Percentiles rank a stretch among this genome's conserved stretches.
These are phyloP conservation scores for Pelargonium cotyledonis DNA, from an alignment of 441 rosid species.

Conservation along the genomic window DNA sequence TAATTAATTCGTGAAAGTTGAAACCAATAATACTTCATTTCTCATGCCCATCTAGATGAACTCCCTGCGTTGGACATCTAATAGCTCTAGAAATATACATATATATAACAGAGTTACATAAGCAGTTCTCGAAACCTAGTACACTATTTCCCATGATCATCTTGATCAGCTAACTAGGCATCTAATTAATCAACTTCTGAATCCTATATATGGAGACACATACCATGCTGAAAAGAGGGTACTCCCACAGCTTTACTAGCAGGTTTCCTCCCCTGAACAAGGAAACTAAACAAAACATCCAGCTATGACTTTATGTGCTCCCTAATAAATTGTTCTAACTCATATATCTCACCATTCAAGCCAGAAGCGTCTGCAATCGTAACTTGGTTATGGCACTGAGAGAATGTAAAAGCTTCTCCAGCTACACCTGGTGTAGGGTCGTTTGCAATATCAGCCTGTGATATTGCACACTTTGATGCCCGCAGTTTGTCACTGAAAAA, in stretches of 20 bases:
- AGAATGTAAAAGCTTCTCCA: slow-evolving; percentile 63
- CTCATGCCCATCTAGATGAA: background rate
- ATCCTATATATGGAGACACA: background rate
- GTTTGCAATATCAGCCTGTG: slow-evolving; percentile 73
- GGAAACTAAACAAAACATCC: background rate
- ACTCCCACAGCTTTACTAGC: background rate
- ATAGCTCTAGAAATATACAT: background rate
- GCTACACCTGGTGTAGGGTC: slow-evolving; percentile 66
- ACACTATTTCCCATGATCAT: background rate
- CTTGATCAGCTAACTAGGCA: background rate
- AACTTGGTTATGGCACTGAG: slow-evolving; percentile 70
- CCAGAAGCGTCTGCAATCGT: slow-evolving; percentile 72
- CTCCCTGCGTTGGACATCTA: background rate
- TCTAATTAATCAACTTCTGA: background rate
- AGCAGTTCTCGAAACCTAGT: background rate
- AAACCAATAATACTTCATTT: background rate
- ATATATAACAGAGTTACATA: background rate
- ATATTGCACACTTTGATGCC: slow-evolving; percentile 62
- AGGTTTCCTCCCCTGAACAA: background rate
- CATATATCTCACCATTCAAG: slow-evolving; percentile 53
- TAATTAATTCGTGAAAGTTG: background rate
- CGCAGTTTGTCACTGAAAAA: slow-evolving; percentile 65
- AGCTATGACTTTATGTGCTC: slow-evolving; percentile 59
- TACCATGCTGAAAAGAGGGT: too few species aligned
- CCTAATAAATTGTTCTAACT: slow-evolving; percentile 67